Conservation (phyloP, 177 flowering plant species). For the Vitis hybrid region DNA sequence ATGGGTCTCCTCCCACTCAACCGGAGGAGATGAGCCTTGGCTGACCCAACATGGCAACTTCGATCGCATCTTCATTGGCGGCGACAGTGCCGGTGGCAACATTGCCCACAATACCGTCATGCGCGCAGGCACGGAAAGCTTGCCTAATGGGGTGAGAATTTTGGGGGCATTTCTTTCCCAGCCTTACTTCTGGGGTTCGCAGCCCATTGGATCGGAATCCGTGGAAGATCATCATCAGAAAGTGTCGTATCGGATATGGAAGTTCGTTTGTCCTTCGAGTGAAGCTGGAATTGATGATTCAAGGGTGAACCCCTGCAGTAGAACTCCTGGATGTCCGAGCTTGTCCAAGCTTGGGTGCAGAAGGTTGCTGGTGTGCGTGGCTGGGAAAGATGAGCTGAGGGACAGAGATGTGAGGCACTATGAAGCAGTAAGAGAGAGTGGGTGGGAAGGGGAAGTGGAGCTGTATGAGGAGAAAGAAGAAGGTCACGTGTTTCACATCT, state of each 20-base stretch:
- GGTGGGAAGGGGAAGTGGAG: conserved; percentile 40
- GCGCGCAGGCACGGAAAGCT: conserved; percentile 18
- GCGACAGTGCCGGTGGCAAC: conserved; percentile 55
- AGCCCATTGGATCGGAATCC: conserved; percentile 26
- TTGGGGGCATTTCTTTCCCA: conserved; percentile 28
- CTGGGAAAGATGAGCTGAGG: conserved; percentile 21
- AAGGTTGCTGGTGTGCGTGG: conserved; percentile 20
- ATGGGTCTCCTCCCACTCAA: conserved; percentile 35
- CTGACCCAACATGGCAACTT: conserved; percentile 27
- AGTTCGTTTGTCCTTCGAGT: conserved; percentile 23
- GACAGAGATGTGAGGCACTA: conserved; percentile 14
- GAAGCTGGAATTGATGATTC: conserved; percentile 37
- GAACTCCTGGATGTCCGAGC: conserved; percentile 34
- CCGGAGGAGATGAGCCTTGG: conserved; percentile 32
- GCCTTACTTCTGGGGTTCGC: conserved; percentile 48
- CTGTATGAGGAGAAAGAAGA: conserved; percentile 39
- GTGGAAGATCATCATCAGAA: not conserved
- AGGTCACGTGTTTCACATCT: conserved; percentile 36
- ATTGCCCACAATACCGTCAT: conserved; percentile 24
- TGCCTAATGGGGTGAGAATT: conserved; percentile 19
- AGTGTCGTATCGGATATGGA: conserved; percentile 20
- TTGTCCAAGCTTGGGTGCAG: conserved; percentile 32
- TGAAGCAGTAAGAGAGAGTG: conserved; percentile 21
- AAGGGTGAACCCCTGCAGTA: conserved; percentile 34
- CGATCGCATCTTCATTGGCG: conserved; percentile 36